Conservation (phyloP, 345 rosid species). For the Camelina hispida region DNA sequence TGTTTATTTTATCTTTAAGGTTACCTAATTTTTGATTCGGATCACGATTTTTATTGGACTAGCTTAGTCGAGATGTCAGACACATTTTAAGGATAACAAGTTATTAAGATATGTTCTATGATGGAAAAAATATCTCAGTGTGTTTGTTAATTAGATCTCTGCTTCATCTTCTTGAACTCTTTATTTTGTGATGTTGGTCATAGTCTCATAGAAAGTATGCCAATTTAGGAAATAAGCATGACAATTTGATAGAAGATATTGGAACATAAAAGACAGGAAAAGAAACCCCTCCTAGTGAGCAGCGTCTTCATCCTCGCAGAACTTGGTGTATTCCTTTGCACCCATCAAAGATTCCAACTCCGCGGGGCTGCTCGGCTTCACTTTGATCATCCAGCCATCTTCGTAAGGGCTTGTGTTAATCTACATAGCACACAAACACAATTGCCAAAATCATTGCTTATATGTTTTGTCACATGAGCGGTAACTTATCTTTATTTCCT, state of each 20-base stretch:
- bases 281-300: slow-evolving; percentile 56
- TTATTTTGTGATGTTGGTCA: slow-evolving; percentile 9
- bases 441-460: not conserved
- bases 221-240: slow-evolving; percentile 5
- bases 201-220: not conserved
- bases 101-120: not conserved
- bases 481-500: not conserved
- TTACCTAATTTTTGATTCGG: not conserved
- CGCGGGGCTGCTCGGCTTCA: slow-evolving; percentile 75
- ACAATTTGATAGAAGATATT: slow-evolving; percentile 6
- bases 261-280: slow-evolving; percentile 9
- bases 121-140: not conserved
- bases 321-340: slow-evolving; percentile 72
- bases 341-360: slow-evolving; percentile 74
- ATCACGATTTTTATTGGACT: not conserved
- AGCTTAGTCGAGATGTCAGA: not conserved
- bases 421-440: slow-evolving; percentile 45
- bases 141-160: slow-evolving; percentile 22
- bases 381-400: slow-evolving; percentile 94
- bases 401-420: slow-evolving; percentile 87
- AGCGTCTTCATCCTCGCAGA: slow-evolving; percentile 87
- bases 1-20: not conserved
- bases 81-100: not conserved
- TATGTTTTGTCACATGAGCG: slow-evolving; percentile 1
- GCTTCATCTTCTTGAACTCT: slow-evolving; percentile 16